Conservation (phyloP, 2,329 filamentous ascomycete species). For the Penicillium polonicum region DNA sequence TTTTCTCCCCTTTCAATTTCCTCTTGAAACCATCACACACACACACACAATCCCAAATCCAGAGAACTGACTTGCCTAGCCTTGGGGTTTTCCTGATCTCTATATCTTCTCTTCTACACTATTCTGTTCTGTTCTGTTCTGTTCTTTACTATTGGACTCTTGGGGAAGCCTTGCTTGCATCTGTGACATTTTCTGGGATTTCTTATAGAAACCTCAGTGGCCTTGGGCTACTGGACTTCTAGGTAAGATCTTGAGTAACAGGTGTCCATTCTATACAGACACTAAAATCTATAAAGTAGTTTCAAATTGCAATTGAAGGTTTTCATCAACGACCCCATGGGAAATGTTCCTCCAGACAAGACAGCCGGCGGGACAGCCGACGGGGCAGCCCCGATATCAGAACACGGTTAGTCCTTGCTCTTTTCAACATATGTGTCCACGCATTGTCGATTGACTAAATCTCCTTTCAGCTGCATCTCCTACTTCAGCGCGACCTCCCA, state of each 20-base stretch:
- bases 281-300: not conserved
- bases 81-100: not conserved
- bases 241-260: not conserved
- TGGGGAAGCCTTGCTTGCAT: not conserved
- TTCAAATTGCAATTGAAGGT: not conserved
- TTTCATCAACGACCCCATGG: conserved; percentile 24
- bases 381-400: conserved; percentile 10
- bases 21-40: not conserved
- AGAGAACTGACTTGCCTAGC: not conserved
- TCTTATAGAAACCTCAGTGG: not conserved
- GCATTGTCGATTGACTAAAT: not conserved
- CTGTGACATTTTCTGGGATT: not conserved
- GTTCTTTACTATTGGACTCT: not conserved
- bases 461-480: conserved; percentile 6
- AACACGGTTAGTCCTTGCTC: conserved; percentile 14
- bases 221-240: not conserved
- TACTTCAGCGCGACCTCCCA: conserved; percentile 18
- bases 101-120: not conserved
- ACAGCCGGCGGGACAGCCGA: conserved; percentile 15
- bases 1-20: conserved; percentile 2
- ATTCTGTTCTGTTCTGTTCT: not conserved
- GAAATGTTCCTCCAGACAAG: conserved; percentile 28
- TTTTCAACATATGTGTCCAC: not conserved
- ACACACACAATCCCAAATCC: not conserved
- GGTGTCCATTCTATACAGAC: not conserved